These are phyloP conservation scores for Trypanosoma cruzi DNA, from an alignment of 208 protist genomes.

Conservation along the genomic window DNA sequence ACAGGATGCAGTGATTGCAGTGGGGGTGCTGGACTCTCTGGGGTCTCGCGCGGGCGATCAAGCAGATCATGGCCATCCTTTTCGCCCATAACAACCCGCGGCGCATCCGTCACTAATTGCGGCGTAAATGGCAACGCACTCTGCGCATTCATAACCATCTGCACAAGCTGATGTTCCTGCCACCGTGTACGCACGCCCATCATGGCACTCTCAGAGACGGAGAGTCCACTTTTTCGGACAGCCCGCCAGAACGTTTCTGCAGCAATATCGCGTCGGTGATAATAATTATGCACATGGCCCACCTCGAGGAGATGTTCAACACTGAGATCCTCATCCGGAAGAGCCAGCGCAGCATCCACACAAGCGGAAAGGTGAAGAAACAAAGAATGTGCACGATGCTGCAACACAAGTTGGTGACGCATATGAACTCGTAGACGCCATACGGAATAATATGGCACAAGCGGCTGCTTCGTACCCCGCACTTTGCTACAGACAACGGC, in stretches of 20 bases:
- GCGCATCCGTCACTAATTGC: constrained; percentile 36
- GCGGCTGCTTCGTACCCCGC: background rate
- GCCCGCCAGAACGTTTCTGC: constrained; percentile 68
- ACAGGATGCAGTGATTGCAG: constrained; percentile 70
- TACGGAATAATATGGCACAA: constrained; percentile 50
- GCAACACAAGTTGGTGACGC: constrained; percentile 77
- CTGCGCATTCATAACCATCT: constrained; percentile 79
- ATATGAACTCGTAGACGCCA: constrained; percentile 83
- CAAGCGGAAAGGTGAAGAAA: constrained; percentile 64
- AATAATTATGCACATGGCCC: constrained; percentile 85
- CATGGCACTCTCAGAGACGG: constrained; percentile 76
- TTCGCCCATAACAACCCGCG: constrained; percentile 60
- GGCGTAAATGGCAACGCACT: constrained; percentile 31
- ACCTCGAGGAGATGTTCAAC: constrained; percentile 80
- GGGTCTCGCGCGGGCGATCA: constrained; percentile 66
- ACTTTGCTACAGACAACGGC: constrained; percentile 40
- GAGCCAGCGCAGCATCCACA: constrained; percentile 65
- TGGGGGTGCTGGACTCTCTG: constrained; percentile 35
- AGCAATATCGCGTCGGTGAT: constrained; percentile 82
- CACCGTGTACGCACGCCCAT: constrained; percentile 91
- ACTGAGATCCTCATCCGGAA: constrained; percentile 45
- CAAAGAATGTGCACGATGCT: constrained; percentile 72
- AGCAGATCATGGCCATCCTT: constrained; percentile 86
- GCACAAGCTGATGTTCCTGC: constrained; percentile 87
- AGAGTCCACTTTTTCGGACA: constrained; percentile 56